Evolutionary conservation across 371 early-diverging fungal genomes (phyloP).

Genomic region (Phascolomyces articulosus): DNA sequence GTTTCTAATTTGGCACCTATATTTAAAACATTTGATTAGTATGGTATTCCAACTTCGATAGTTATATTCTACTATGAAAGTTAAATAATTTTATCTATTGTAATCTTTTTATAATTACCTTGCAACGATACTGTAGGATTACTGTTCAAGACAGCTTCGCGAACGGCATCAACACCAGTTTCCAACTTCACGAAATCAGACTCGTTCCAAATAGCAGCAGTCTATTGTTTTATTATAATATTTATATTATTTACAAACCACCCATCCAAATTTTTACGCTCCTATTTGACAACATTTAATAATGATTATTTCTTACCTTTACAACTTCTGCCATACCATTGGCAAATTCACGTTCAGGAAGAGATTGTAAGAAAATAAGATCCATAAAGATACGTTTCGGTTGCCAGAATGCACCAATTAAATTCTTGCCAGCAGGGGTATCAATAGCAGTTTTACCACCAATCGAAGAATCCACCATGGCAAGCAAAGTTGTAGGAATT

Average conservation of each 20-base stretch:
- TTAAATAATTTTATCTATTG: too few relatives aligned
- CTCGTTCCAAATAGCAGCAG: constrained; percentile 92
- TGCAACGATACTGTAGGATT: constrained; percentile 47
- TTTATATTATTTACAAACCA: too few relatives aligned
- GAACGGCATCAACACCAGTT: constrained; percentile 78
- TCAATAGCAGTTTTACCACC: constrained; percentile 99
- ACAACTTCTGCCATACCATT: constrained; percentile 98
- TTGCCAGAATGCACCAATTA: constrained; percentile 97
- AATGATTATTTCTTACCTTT: constrained; percentile 54
- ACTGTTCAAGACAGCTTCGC: constrained; percentile 69
- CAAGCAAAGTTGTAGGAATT: constrained; percentile 94
- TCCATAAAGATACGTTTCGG: constrained; percentile 94
- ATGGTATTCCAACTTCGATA: too few relatives aligned
- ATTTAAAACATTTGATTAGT: too few relatives aligned
- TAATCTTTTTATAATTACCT: constrained; percentile 46
- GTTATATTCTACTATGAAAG: too few relatives aligned
- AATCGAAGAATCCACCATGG: constrained; percentile 98
- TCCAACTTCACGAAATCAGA: constrained; percentile 90
- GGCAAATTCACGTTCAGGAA: constrained; percentile 92
- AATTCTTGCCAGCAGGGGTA: constrained; percentile 94
- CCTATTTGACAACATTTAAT: constrained; percentile 1
- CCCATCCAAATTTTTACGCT: not conserved
- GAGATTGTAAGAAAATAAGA: constrained; percentile 80
- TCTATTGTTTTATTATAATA: constrained; percentile 38
- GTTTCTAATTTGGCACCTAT: constrained; percentile 65